phyloP scores from a whole-genome alignment of 345 rosid genomes.

The Pistacia atlantica region DNA sequence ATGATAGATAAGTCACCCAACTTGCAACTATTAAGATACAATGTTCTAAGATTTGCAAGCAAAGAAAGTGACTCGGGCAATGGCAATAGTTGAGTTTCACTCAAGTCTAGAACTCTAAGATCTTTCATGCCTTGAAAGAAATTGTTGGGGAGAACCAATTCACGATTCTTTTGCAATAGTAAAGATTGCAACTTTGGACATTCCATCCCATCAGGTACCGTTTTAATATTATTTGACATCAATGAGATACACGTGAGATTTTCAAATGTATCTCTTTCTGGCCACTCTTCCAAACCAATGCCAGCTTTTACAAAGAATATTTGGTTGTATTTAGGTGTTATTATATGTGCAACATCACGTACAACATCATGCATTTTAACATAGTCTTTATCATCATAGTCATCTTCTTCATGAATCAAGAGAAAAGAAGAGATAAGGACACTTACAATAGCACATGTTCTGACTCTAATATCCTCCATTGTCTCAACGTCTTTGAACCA shows the following conservation, averaged over 20 bases:
- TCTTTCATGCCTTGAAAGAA: slow-evolving; percentile 10
- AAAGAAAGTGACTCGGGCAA: background rate
- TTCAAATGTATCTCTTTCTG: background rate
- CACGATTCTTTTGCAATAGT: background rate
- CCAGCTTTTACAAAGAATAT: no score
- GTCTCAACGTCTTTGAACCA: no score
- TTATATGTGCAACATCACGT: no score
- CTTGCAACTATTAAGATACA: background rate
- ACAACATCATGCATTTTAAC: no score
- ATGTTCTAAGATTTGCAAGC: slow-evolving; percentile 1
- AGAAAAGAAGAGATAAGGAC: no score
- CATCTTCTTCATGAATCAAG: no score
- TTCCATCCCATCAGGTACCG: background rate
- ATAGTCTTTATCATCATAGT: no score
- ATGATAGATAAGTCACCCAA: no score
- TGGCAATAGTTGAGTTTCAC: background rate
- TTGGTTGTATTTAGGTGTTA: no score
- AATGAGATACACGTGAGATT: background rate
- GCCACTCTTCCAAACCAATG: no score
- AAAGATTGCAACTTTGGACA: slow-evolving; percentile 9
- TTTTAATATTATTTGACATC: background rate
- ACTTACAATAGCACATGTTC: no score
- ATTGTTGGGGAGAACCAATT: background rate
- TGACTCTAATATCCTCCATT: no score
- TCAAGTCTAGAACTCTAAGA: slow-evolving; percentile 5